A percentile compares a stretch with the other conserved stretches of the same genome.
phyloP scores from a whole-genome alignment of 768 basidiomycete species.

The Sarcomyxa edulis region DNA sequence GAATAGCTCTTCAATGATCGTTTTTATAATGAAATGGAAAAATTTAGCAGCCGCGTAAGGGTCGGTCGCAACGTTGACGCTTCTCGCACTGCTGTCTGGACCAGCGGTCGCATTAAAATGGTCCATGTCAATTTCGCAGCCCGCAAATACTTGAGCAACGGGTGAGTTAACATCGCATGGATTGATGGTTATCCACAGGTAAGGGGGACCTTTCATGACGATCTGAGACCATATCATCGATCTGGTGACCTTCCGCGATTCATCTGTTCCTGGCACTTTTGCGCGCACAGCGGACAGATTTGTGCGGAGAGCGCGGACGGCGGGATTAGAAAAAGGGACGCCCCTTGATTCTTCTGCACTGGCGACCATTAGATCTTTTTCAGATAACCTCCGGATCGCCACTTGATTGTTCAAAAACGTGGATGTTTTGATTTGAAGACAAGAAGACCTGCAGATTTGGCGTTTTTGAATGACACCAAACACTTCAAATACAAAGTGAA shows the following conservation, averaged over 20 bases:
- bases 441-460: slow-evolving; percentile 12
- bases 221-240: slow-evolving; percentile 5
- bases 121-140: slow-evolving; percentile 31
- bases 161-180: slow-evolving; percentile 26
- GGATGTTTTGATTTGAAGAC: slow-evolving; percentile 24
- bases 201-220: slow-evolving; percentile 16
- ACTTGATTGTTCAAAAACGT: slow-evolving; percentile 17
- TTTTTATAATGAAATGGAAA: slow-evolving; percentile 21
- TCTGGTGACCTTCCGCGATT: not conserved
- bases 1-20: slow-evolving; percentile 25
- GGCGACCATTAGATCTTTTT: not conserved
- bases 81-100: slow-evolving; percentile 12
- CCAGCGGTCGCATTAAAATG: slow-evolving; percentile 14
- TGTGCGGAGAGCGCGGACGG: not conserved
- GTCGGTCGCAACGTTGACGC: slow-evolving; percentile 19
- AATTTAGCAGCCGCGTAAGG: slow-evolving; percentile 28
- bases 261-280: slow-evolving; percentile 5
- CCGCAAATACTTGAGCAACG: slow-evolving; percentile 29
- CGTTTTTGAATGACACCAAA: slow-evolving; percentile 26
- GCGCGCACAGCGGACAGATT: not conserved
- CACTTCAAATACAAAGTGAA: slow-evolving; percentile 20
- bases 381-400: slow-evolving; percentile 17
- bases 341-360: not conserved
- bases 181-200: slow-evolving; percentile 30
- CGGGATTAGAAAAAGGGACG: not conserved